Evolutionary conservation across 2,329 filamentous ascomycete genomes (phyloP).

Genomic region (Dactylellina parvicollis): DNA sequence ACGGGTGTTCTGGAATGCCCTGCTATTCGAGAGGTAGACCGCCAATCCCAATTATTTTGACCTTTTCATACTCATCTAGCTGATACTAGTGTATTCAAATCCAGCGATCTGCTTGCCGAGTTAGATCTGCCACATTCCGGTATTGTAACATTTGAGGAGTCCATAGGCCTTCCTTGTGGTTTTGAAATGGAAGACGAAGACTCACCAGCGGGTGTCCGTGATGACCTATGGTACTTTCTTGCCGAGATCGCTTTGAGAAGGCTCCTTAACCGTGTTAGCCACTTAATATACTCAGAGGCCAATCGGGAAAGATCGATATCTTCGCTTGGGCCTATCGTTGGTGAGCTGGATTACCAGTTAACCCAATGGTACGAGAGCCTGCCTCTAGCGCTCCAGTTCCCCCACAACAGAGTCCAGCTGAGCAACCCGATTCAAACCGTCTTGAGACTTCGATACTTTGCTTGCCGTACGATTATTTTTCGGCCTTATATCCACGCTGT

Average conservation of each 20-base stretch:
- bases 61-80: conserved; percentile 50
- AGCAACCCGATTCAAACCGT: conserved; percentile 82
- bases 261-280: conserved; percentile 79
- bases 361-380: conserved; percentile 86
- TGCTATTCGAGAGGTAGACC: conserved; percentile 74
- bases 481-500: conserved; percentile 83
- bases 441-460: conserved; percentile 80
- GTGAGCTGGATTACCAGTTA: conserved; percentile 82
- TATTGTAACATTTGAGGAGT: conserved; percentile 82
- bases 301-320: conserved; percentile 64
- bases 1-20: conserved; percentile 83
- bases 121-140: conserved; percentile 83
- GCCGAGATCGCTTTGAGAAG: conserved; percentile 82
- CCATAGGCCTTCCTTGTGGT: conserved; percentile 78
- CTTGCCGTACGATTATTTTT: conserved; percentile 86
- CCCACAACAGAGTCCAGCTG: conserved; percentile 73
- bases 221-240: conserved; percentile 86
- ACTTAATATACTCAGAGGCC: conserved; percentile 80
- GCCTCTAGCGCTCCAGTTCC: conserved; percentile 78
- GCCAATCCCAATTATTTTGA: conserved; percentile 54
- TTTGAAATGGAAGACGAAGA: conserved; percentile 77
- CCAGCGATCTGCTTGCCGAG: conserved; percentile 76
- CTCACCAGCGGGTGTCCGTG: conserved; percentile 71
- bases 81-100: conserved; percentile 54
- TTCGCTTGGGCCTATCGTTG: conserved; percentile 78